These are phyloP conservation scores for Colletotrichum shisoi DNA, from an alignment of 2,329 filamentous ascomycete genomes.

Conservation along the genomic window DNA sequence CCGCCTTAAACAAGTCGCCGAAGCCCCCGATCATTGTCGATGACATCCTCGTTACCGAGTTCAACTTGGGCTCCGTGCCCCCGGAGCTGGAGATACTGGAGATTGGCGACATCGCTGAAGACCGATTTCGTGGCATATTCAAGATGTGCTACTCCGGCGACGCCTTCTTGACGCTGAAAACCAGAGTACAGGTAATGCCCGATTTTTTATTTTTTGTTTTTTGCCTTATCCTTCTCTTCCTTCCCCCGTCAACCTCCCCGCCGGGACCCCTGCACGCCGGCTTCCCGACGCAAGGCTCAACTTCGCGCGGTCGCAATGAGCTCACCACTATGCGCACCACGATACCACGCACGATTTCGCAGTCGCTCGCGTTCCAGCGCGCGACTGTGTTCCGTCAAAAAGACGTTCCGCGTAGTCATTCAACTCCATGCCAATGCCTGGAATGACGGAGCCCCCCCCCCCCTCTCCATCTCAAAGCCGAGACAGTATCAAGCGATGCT, in stretches of 20 bases:
- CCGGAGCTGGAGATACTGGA: constrained; percentile 96
- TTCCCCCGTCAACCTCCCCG: constrained; percentile 9
- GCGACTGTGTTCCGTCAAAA: neutral
- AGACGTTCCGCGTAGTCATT: neutral
- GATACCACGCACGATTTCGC: constrained; percentile 9
- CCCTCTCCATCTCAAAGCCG: constrained; percentile 18
- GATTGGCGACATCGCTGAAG: constrained; percentile 96
- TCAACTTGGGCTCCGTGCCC: constrained; percentile 93
- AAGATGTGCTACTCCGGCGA: constrained; percentile 99
- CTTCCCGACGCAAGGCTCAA: constrained; percentile 16
- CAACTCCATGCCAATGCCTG: constrained; percentile 24
- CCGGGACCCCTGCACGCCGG: constrained; percentile 13
- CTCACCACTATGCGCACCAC: constrained; percentile 13
- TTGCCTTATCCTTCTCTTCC: constrained; percentile 22
- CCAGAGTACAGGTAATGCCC: constrained; percentile 79
- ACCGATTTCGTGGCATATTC: constrained; percentile 97
- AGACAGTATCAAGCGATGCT: constrained; percentile 22
- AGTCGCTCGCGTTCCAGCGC: constrained; percentile 10
- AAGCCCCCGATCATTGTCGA: constrained; percentile 99
- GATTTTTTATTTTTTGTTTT: constrained; percentile 26
- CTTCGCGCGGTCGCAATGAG: constrained; percentile 17
- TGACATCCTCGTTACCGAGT: constrained; percentile 97
- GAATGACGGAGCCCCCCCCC: constrained; percentile 16
- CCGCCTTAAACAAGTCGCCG: constrained; percentile 94
- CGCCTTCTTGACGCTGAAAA: constrained; percentile 93